Base-by-base conservation (phyloP, 257 asterid species). In the Coffea eugenioides region DNA sequence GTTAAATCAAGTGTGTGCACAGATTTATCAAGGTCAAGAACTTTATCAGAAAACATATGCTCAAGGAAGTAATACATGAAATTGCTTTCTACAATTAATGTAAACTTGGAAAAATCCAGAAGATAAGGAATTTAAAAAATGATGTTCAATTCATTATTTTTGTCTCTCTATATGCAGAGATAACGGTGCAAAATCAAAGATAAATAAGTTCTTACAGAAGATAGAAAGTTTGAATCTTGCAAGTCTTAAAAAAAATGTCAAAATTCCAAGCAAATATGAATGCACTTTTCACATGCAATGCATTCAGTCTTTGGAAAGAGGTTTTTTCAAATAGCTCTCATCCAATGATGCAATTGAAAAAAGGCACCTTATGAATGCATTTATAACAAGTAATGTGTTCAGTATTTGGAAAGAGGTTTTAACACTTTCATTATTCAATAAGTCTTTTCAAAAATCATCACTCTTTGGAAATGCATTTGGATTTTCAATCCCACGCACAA, bases 1-100 rank as follows among this genome's bases (percentile, higher is more conserved):
- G 99, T 93, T 80, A 95, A 87, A 88, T 95, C 99, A 77, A 95
- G 96, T 23, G 98, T 93, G 56, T 98, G 97, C 72, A 93, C 97
- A 27, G 97, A 90, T 87, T 88, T 85, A 81, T 90, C 97, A 68
- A 93, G 88, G 65, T 91, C 93, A 62, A 93, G 91, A 82, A 95
- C 94, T 79, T 89, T 97, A 84, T 91, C 94, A 0, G 97, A 97
- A 87, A 95, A 92, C 80, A 92, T 84, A 98, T 95, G 91, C 13
- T 62, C 75, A 84, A 56, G 39, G 73, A 69, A 68, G 34, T 48
- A 83, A 78, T 43, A 27, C n/a, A 74, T 74, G 25, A 79, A 23
- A 74, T 73, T 80, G 64, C 51, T 9, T 23, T 6, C 18, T 25
- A 62, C 0, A 59, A 59, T 23, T 9, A 20, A 36, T 36, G 21